phyloP scores from a whole-genome alignment of 2,329 filamentous ascomycete species.

The Nigrograna mackinnonii region DNA sequence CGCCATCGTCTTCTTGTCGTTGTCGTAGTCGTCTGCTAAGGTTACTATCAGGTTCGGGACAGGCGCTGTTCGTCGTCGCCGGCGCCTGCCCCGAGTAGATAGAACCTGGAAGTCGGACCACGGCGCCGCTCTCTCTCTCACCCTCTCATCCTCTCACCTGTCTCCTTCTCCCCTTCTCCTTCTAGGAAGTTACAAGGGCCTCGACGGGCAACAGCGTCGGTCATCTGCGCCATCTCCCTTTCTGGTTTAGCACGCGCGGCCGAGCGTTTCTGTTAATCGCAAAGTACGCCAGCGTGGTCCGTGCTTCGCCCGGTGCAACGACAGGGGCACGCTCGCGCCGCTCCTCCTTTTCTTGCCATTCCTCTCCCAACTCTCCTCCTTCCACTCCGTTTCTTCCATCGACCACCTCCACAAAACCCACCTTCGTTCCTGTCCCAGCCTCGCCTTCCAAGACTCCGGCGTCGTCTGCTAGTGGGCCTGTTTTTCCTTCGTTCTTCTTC shows the following conservation, averaged over 20 bases:
- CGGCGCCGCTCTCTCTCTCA: no score
- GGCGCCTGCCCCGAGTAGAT: no score
- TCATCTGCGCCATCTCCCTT: no score
- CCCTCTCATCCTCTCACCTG: background rate
- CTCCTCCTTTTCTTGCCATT: conserved; percentile 9
- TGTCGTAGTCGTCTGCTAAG: no score
- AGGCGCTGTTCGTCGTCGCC: no score
- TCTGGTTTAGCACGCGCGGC: no score
- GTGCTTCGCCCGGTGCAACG: background rate
- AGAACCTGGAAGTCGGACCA: no score
- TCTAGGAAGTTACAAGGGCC: no score
- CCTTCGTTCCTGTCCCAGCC: conserved; percentile 15
- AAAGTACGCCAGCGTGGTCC: background rate
- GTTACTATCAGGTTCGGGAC: no score
- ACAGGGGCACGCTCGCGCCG: background rate
- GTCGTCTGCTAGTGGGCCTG: conserved; percentile 23
- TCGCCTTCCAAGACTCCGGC: conserved; percentile 15
- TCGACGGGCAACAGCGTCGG: no score
- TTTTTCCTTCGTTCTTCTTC: conserved; percentile 44
- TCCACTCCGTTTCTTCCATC: conserved; percentile 4
- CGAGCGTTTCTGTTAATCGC: background rate
- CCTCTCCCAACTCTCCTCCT: conserved; percentile 3
- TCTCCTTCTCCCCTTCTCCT: background rate
- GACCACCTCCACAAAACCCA: conserved; percentile 7
- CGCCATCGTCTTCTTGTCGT: no score